Percentiles rank a stretch among this genome's conserved stretches.
Conservation (phyloP, 1,139 yeast species). For the Saccharomyces hybrid region DNA sequence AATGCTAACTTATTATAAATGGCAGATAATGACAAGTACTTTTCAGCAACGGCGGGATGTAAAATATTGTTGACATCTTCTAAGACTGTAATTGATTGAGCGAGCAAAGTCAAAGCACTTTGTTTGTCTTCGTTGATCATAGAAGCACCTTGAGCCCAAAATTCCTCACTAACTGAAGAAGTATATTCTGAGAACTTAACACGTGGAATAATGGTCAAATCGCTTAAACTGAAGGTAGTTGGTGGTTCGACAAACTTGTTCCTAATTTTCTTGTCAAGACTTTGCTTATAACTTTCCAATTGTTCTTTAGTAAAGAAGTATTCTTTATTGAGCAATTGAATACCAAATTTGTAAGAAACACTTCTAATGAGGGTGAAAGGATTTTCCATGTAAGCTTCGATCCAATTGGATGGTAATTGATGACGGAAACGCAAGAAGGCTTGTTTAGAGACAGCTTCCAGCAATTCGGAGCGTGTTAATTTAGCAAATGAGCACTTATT, state of each 20-base stretch:
- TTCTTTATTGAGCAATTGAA: conserved; percentile 59
- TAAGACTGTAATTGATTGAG: conserved; percentile 62
- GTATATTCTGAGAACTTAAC: conserved; percentile 63
- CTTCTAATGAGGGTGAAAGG: conserved; percentile 56
- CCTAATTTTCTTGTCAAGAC: conserved; percentile 36
- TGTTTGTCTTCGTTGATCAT: conserved; percentile 37
- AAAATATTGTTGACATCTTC: conserved; percentile 82
- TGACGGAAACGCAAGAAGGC: conserved; percentile 58
- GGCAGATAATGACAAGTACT: conserved; percentile 58
- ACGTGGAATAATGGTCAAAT: conserved; percentile 65
- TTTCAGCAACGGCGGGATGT: conserved; percentile 71
- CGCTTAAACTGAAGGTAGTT: conserved; percentile 47
- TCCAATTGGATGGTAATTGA: conserved; percentile 45
- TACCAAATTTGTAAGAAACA: conserved; percentile 70
- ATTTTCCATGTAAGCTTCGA: conserved; percentile 27
- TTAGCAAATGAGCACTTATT: conserved; percentile 33
- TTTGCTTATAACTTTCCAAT: conserved; percentile 35
- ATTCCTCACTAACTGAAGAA: conserved; percentile 66
- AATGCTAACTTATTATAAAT: conserved; percentile 56
- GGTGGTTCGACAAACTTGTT: conserved; percentile 27
- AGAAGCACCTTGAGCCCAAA: conserved; percentile 63
- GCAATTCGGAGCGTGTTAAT: conserved; percentile 41
- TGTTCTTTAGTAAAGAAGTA: conserved; percentile 38
- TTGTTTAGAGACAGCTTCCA: conserved; percentile 40
- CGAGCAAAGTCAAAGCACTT: conserved; percentile 49